These are phyloP conservation scores for Papiliotrema flavescens DNA, from an alignment of 1,284 basidiomycete genomes.

Conservation along the genomic window DNA sequence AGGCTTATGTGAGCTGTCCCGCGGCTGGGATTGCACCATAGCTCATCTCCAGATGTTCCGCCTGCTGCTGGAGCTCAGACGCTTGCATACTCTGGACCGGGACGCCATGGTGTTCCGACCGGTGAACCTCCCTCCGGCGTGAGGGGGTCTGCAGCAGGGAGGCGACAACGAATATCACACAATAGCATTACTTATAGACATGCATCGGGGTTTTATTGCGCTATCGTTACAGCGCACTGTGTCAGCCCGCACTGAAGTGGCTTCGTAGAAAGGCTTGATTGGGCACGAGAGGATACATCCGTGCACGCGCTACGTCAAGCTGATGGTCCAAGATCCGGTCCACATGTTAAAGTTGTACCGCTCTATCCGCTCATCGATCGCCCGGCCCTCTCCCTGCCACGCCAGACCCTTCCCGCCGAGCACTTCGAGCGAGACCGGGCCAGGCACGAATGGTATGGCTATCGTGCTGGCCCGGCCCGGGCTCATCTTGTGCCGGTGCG, in stretches of 20 bases:
- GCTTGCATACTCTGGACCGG: slow-evolving; percentile 41
- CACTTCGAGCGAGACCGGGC: slow-evolving; percentile 34
- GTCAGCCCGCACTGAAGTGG: not conserved
- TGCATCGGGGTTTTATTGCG: no score
- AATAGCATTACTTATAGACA: no score
- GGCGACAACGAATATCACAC: no score
- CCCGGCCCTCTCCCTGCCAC: slow-evolving; percentile 25
- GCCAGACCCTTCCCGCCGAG: slow-evolving; percentile 12
- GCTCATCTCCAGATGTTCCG: slow-evolving; percentile 39
- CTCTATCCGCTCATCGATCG: slow-evolving; percentile 17
- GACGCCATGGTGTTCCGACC: slow-evolving; percentile 14
- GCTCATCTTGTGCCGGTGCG: not conserved
- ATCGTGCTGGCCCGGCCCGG: slow-evolving; percentile 24
- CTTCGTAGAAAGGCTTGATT: not conserved
- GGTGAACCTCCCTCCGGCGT: no score
- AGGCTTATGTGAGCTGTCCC: slow-evolving; percentile 46
- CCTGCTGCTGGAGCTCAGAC: slow-evolving; percentile 42
- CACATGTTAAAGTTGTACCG: slow-evolving; percentile 49
- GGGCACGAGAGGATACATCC: no score
- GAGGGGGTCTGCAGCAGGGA: no score
- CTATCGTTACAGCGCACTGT: not conserved
- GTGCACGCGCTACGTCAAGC: not conserved
- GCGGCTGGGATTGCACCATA: not conserved
- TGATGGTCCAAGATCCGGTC: slow-evolving; percentile 30
- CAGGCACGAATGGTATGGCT: slow-evolving; percentile 32